Base-by-base conservation (phyloP, 2,329 filamentous ascomycete genomes). In the Penicillium sp. region DNA sequence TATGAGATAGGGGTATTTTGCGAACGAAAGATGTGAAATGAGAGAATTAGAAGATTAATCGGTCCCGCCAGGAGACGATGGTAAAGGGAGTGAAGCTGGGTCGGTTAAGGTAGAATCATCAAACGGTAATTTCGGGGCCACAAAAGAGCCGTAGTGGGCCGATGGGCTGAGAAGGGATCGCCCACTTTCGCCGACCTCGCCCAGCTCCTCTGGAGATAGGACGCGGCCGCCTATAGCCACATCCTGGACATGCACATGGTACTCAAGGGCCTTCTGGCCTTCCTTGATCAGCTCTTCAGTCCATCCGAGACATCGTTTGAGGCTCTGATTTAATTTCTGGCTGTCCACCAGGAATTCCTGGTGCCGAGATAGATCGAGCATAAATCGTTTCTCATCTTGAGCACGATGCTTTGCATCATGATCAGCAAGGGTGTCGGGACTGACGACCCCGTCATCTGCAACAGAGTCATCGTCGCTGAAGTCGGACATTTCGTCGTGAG, bases 251-350 rank as follows among this genome's bases (percentile, higher is more conserved):
- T 84, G 84, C 26, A 97, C 90, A 56, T 85, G 82, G 71, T 96
- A 96, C 48, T 89, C 88, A 2, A 99, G 82, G 0, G 95, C 95
- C 70, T 91, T 93, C 69, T 87, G 90, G 6, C 90, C 95, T 65
- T 97, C 92, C 49, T 85, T 88, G 72, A 99, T 96, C 45, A 99
- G 82, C 61, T 90, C 88, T 70, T 99, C 93, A 0, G 93, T 96
- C 84, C 91, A 93, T 63, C 87, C 87, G 33, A 97, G 82, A 73
- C 95, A 99, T 48, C 91, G 84, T 73, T 91, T 96, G 46, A 99
- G 83, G 72, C 90, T 96, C 72, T 96, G 90, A 71, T 97, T 98
- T 81, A 98, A 92, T 78, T 92, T 96, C 69, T 97, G 92, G 64
- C 90, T 95, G 71, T 96, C 93, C 39, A 92, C 80, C 9, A 99